Base-by-base conservation (phyloP, 1,139 yeast species). In the Taphrina deformans region DNA sequence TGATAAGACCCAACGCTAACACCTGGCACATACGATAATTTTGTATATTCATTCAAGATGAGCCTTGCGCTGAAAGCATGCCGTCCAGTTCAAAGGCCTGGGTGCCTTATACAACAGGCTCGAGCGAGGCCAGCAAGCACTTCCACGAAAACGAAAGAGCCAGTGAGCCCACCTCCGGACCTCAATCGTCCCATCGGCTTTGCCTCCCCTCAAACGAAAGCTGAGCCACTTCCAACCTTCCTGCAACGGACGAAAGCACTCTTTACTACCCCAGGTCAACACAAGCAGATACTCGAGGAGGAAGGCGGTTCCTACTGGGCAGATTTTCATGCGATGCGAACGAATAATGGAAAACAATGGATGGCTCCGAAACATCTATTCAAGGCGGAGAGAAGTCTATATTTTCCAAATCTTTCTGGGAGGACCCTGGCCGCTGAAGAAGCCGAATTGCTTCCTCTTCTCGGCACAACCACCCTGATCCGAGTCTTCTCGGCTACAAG, bases 361-460 rank as follows among this genome's bases (percentile, higher is more conserved):
- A 56, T 66, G 31, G 67, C 67, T 4, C 67, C 67, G 6, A 14
- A 27, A 18, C 33, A 16, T n/a, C 29, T 66, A n/a, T 66, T 66
- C 41, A 55, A 44, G 51, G 40, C 23, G 16, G 67, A 66, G 29
- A 87, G 83, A 72, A 81, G 98, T 0, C 78, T 85, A 65, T 93
- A 83, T 73, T 89, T 93, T 77, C 97, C 98, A n/a, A 91, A 91
- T 72, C 80, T 93, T 67, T 75, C 77, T 33, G 96, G 89, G 0
- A 80, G 80, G 27, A 81, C 87, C 0, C 74, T 93, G 51, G 72
- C 70, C 0, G 77, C 78, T 3, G 76, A 79, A 1, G 75, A 77
- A n/a, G 74, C 76, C 31, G 76, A 79, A 12, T 33, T 72, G 79
- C 18, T 74, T 81, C 56, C 83, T 82, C 69, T 70, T 76, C 73